Base-by-base conservation (phyloP, 345 rosid genomes). In the Murraya koenigii region DNA sequence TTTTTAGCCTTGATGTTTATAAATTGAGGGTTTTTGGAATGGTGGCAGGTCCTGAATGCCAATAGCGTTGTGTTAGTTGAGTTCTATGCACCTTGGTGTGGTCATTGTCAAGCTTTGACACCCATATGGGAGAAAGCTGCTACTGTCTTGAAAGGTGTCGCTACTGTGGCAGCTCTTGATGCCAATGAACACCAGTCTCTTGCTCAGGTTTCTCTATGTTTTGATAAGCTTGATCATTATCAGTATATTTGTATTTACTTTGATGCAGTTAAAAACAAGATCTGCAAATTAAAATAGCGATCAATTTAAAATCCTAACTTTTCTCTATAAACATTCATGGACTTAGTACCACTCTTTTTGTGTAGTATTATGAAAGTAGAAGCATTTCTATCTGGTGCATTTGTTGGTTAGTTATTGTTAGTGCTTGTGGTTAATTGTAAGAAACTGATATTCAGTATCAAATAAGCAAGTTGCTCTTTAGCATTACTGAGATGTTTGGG, bases 61-160 rank as follows among this genome's bases (percentile, higher is more conserved):
- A 89, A 95, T 80, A 92, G 94, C 62, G 87, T 96, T 41, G 97
- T 94, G 71, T 82, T 96, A 81, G 98, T 96, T 54, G 99, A 96
- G 88, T 96, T 96, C 87, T 94, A 91, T 82, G 99, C 99, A 1
- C 99, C 99, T 52, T 96, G 99, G 99, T 94, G 99, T 77, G 99
- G 99, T 58, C 99, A 96, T 77, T 96, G 98, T 75, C 65, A 96
- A 87, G 92, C 95, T 80, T 85, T 96, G 28, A 89, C 97, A 49
- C 99, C 98, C 23, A 89, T 83, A 25, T 94, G 99, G 99, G 99
- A 96, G 91, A 96, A 93, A 82, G 95, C 93, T 0, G 97, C 98
- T 74, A 59, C 69, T 80, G 83, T 89, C 63, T 85, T 96, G 88
- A 92, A 94, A 85, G 98, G 98, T 65, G 87, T 95, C 49, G 97